These are phyloP conservation scores for Ramalina peruviana DNA, from an alignment of 495 filamentous ascomycete genomes.

Conservation along the genomic window DNA sequence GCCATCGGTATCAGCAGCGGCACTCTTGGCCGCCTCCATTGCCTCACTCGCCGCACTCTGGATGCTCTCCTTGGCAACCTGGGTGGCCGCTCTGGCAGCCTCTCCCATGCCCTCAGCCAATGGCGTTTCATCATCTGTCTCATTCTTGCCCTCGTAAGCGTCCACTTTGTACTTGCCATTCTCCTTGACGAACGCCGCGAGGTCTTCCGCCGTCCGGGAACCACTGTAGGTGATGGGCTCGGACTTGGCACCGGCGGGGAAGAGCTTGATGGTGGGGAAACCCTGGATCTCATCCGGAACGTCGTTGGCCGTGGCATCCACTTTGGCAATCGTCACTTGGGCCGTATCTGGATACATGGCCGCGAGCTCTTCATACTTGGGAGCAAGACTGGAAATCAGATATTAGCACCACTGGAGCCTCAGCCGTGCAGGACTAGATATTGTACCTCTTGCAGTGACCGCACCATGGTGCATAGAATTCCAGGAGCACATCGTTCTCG, in stretches of 20 bases:
- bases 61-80: constrained; percentile 21
- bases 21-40: constrained; percentile 27
- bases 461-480: constrained; percentile 99
- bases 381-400: constrained; percentile 35
- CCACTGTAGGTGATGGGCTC: constrained; percentile 77
- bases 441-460: constrained; percentile 91
- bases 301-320: constrained; percentile 94
- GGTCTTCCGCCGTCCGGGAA: constrained; percentile 81
- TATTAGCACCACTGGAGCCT: constrained; percentile 9
- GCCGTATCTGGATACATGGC: constrained; percentile 59
- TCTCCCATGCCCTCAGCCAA: constrained; percentile 30
- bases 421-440: background rate
- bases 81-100: constrained; percentile 40
- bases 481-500: constrained; percentile 90
- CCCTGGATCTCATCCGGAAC: constrained; percentile 92
- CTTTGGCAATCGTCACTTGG: constrained; percentile 91
- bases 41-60: constrained; percentile 26
- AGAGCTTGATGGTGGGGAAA: constrained; percentile 99
- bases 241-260: constrained; percentile 77
- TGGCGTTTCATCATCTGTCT: constrained; percentile 27
- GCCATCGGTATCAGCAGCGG: constrained; percentile 21
- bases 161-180: constrained; percentile 81
- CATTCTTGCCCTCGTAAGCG: constrained; percentile 34
- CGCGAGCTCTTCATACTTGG: constrained; percentile 73
- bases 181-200: constrained; percentile 85